These are phyloP conservation scores for Hapsidospora chrysogenum DNA, from an alignment of 495 filamentous ascomycete genomes.

Conservation along the genomic window DNA sequence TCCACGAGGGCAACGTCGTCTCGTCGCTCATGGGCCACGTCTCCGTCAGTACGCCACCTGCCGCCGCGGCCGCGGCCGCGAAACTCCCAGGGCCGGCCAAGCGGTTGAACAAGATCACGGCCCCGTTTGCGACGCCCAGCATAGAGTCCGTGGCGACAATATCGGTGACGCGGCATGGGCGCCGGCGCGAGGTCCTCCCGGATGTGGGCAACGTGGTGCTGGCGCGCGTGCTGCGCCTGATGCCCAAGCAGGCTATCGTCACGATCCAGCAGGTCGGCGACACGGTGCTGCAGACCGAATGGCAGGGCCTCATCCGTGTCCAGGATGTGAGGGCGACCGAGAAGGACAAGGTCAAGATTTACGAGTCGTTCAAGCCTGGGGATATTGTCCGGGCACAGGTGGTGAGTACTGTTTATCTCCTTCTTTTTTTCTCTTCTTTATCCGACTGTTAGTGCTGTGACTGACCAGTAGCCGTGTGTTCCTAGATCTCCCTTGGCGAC, in stretches of 20 bases:
- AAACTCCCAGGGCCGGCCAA: conserved; percentile 31
- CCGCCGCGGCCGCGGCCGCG: conserved; percentile 22
- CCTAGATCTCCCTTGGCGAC: conserved; percentile 80
- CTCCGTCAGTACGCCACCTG: conserved; percentile 25
- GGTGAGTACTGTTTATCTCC: too few relatives aligned
- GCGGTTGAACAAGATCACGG: conserved; percentile 35
- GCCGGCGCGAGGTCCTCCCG: conserved; percentile 56
- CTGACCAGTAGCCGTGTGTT: background rate
- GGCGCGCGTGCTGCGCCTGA: conserved; percentile 71
- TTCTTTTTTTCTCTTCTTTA: too few relatives aligned
- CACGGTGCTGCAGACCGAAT: conserved; percentile 39
- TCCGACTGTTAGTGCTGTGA: too few relatives aligned
- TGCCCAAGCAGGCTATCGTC: conserved; percentile 63
- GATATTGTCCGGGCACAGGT: conserved; percentile 86
- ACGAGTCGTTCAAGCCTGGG: conserved; percentile 81
- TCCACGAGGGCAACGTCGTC: conserved; percentile 51
- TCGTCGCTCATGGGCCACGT: conserved; percentile 54
- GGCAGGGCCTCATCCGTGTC: conserved; percentile 46
- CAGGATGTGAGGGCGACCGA: conserved; percentile 92
- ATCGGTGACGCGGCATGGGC: conserved; percentile 17
- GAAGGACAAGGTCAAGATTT: conserved; percentile 83
- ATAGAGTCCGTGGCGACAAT: conserved; percentile 18
- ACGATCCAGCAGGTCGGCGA: conserved; percentile 67
- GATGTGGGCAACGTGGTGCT: conserved; percentile 65
- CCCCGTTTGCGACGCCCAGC: conserved; percentile 7